Conservation (phyloP, 164 flowering plant species). For the Macadamia integrifolia region DNA sequence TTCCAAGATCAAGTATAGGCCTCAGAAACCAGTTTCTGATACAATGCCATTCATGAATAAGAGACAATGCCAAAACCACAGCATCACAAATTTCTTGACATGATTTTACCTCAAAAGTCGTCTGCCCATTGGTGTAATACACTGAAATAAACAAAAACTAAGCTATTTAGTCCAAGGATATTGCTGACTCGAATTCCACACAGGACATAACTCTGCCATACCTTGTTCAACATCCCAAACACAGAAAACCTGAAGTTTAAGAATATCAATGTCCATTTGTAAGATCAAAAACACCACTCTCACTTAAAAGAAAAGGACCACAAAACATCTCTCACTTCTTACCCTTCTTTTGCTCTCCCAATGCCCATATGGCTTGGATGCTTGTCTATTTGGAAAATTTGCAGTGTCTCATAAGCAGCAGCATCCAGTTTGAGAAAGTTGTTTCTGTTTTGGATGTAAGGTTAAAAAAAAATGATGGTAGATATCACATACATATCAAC, state of each 20-base stretch:
- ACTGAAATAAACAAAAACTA: conserved; percentile 38
- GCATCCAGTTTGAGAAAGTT: conserved; percentile 96
- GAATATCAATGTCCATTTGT: conserved; percentile 8
- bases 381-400: conserved; percentile 91
- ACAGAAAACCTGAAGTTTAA: conserved; percentile 81
- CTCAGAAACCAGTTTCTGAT: conserved; percentile 87
- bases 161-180: conserved; percentile 17
- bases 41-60: conserved; percentile 12
- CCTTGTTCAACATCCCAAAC: conserved; percentile 98
- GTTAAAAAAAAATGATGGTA: conserved; percentile 17
- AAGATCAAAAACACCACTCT: neutral
- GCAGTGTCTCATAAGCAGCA: conserved; percentile 83
- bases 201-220: conserved; percentile 22
- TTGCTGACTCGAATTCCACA: conserved; percentile 4
- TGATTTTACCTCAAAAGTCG: conserved; percentile 74
- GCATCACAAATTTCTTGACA: conserved; percentile 5
- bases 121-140: conserved; percentile 89
- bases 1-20: conserved; percentile 83
- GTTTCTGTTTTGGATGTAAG: conserved; percentile 53
- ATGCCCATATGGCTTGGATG: conserved; percentile 99
- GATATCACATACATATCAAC: neutral
- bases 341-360: conserved; percentile 99
- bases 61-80: conserved; percentile 1
- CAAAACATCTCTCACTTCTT: conserved; percentile 12
- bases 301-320: neutral